phyloP scores from a whole-genome alignment of 2,329 filamentous ascomycete genomes.

The Fusarium sp. region DNA sequence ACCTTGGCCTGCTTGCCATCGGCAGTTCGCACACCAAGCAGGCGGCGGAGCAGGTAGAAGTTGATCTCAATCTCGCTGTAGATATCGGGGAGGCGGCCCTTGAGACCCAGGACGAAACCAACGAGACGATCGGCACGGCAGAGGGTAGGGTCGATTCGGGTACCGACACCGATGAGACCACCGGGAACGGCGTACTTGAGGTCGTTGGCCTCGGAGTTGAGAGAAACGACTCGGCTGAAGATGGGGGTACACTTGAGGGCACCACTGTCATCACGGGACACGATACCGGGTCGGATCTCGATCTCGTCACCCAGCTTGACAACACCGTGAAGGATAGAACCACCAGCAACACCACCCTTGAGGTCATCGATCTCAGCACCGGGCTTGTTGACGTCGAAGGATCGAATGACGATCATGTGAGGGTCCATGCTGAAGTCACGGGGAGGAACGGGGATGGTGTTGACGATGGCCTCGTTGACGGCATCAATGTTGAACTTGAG shows the following conservation, averaged over 20 bases:
- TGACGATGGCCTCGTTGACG: conserved; percentile 95
- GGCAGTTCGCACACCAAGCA: conserved; percentile 96
- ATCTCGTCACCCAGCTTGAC: conserved; percentile 98
- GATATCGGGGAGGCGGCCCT: conserved; percentile 93
- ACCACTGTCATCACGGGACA: conserved; percentile 93
- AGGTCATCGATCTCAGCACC: conserved; percentile 98
- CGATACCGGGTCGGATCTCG: conserved; percentile 98
- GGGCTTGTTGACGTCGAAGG: conserved; percentile 99
- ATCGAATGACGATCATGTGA: conserved; percentile 99
- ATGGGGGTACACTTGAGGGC: conserved; percentile 97
- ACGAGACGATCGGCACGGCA: conserved; percentile 99
- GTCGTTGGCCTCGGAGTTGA: conserved; percentile 98
- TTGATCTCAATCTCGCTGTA: conserved; percentile 99
- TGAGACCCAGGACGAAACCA: conserved; percentile 95
- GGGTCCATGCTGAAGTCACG: conserved; percentile 93
- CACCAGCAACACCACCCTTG: conserved; percentile 98
- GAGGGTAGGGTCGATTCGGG: conserved; percentile 94
- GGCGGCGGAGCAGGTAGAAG: conserved; percentile 95
- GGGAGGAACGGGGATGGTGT: conserved; percentile 90
- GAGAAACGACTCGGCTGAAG: conserved; percentile 91
- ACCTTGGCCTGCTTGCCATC: conserved; percentile 99
- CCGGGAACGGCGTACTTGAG: conserved; percentile 98
- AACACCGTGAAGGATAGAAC: conserved; percentile 95
- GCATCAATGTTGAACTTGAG: conserved; percentile 99
- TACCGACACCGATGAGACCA: conserved; percentile 98